Conservation (phyloP, 169 alveolate genomes). For the Cryptosporidium sp. region DNA sequence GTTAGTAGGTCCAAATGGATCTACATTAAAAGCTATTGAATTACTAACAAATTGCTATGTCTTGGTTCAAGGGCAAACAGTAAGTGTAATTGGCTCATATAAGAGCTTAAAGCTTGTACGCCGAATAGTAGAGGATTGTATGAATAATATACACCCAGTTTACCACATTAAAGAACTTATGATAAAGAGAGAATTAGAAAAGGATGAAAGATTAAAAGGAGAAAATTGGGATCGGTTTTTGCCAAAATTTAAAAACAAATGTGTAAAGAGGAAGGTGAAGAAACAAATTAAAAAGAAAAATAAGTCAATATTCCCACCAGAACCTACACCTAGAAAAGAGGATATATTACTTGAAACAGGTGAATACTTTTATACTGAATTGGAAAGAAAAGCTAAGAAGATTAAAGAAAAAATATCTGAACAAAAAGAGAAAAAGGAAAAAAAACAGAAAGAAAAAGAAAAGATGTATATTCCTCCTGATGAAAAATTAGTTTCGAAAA, state of each 20-base stretch:
- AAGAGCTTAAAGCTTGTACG: slow-evolving; percentile 93
- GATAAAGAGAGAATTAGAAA: slow-evolving; percentile 97
- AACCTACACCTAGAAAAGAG: slow-evolving; percentile 96
- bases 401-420: slow-evolving; percentile 41
- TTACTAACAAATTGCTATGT: slow-evolving; percentile 98
- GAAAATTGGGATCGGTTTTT: slow-evolving; percentile 97
- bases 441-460: slow-evolving; percentile 23
- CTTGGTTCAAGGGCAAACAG: slow-evolving; percentile 98
- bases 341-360: slow-evolving; percentile 97
- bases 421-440: slow-evolving; percentile 66
- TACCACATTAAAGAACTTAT: slow-evolving; percentile 98
- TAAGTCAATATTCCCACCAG: slow-evolving; percentile 95
- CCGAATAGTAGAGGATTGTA: slow-evolving; percentile 97
- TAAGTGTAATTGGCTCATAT: slow-evolving; percentile 95
- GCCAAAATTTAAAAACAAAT: slow-evolving; percentile 97
- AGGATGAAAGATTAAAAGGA: slow-evolving; percentile 91
- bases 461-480: slow-evolving; percentile 16
- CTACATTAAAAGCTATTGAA: slow-evolving; percentile 97
- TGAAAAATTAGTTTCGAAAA: background rate
- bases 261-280: slow-evolving; percentile 88
- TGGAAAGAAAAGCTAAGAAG: slow-evolving; percentile 77
- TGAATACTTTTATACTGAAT: slow-evolving; percentile 93
- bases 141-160: slow-evolving; percentile 98
- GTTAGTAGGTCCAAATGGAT: slow-evolving; percentile 99
- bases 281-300: slow-evolving; percentile 87